These are phyloP conservation scores for Pleurotus citrinopileatus DNA, from an alignment of 768 basidiomycete species.

Conservation along the genomic window DNA sequence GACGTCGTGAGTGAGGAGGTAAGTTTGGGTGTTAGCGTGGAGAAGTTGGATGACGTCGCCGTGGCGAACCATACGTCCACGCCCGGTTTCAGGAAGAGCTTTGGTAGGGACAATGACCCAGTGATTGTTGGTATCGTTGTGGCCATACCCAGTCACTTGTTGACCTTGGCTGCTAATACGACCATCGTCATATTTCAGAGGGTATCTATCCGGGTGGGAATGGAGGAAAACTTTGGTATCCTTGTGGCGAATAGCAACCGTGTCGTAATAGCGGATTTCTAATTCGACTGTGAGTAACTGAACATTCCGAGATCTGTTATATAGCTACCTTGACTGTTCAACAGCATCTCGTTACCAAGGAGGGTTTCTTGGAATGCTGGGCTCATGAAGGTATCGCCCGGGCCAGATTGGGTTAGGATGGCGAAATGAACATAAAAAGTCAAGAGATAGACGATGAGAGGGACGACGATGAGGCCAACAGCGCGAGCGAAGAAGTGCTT, in stretches of 20 bases:
- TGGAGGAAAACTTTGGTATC: conserved; percentile 93
- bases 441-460: conserved; percentile 85
- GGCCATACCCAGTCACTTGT: conserved; percentile 94
- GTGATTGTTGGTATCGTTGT: conserved; percentile 91
- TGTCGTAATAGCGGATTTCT: conserved; percentile 96
- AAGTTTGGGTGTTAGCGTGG: conserved; percentile 80
- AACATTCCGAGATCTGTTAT: background rate
- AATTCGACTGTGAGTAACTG: background rate
- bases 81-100: conserved; percentile 89
- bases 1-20: conserved; percentile 94
- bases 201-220: conserved; percentile 89
- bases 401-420: conserved; percentile 82
- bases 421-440: conserved; percentile 97
- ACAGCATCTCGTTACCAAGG: conserved; percentile 83
- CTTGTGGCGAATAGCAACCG: conserved; percentile 83
- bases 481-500: conserved; percentile 87
- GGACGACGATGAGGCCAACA: conserved; percentile 82
- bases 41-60: conserved; percentile 86
- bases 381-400: conserved; percentile 97
- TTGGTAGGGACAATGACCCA: conserved; percentile 97
- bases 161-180: conserved; percentile 95
- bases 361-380: conserved; percentile 98
- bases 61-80: conserved; percentile 89
- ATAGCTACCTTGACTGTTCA: conserved; percentile 83
- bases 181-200: conserved; percentile 92